Percentiles rank a stretch among this genome's conserved stretches.
Conservation (phyloP, 192 early-diverging fungal genomes). For the Backusella sp. region DNA sequence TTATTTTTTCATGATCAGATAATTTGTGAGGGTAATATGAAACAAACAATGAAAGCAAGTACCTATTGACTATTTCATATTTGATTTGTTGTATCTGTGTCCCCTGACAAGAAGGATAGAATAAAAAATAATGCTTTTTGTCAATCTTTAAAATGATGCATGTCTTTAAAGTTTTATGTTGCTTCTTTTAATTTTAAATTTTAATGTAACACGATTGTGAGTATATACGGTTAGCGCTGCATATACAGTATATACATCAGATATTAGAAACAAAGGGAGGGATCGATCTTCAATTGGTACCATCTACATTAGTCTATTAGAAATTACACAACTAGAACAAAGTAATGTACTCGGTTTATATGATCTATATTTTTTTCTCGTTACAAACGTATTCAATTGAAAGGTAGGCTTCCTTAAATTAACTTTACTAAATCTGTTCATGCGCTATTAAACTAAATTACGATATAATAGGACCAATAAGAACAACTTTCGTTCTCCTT, state of each 20-base stretch:
- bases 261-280: too few species aligned
- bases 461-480: background rate
- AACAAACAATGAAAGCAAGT: too few species aligned
- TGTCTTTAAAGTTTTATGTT: background rate
- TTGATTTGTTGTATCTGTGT: background rate
- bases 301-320: too few species aligned
- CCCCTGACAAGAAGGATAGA: too few species aligned
- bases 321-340: too few species aligned
- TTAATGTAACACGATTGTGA: background rate
- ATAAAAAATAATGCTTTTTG: too few species aligned
- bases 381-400: background rate
- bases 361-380: too few species aligned
- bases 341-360: too few species aligned
- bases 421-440: background rate
- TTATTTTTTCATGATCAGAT: too few species aligned
- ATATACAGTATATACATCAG: background rate
- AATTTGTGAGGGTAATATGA: too few species aligned
- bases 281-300: too few species aligned
- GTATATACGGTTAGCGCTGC: background rate
- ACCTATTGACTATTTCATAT: background rate
- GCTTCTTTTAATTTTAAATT: background rate
- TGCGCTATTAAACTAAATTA: background rate
- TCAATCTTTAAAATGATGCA: too few species aligned
- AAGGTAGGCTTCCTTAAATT: background rate
- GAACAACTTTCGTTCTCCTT: background rate